A percentile compares a stretch with the other conserved stretches of the same genome.
These are phyloP conservation scores for Ophiostoma montium DNA, from an alignment of 2,329 filamentous ascomycete genomes.

Conservation along the genomic window DNA sequence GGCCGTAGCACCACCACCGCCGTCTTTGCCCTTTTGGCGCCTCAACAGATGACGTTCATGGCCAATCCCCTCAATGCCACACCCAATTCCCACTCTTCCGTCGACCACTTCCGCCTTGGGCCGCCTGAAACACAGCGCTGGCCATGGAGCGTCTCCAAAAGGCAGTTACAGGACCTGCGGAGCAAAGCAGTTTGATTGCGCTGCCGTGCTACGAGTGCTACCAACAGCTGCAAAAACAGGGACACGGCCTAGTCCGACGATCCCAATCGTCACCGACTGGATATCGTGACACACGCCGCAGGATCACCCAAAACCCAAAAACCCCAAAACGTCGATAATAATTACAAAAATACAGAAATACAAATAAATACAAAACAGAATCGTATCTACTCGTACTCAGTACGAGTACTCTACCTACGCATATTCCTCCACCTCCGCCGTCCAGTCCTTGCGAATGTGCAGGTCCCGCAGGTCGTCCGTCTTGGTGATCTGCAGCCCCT, in stretches of 20 bases:
- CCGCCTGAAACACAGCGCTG: background rate
- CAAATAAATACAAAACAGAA: no score
- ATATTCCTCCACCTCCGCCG: conserved; percentile 40
- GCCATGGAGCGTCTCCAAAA: background rate
- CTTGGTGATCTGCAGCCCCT: conserved; percentile 65
- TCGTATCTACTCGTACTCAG: no score
- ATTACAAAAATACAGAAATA: no score
- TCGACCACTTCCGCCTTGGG: background rate
- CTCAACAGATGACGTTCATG: conserved; percentile 1
- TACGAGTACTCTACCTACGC: no score
- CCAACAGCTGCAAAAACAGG: background rate
- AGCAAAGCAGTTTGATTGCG: background rate
- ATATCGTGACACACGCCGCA: no score
- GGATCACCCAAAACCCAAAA: background rate
- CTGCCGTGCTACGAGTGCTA: background rate
- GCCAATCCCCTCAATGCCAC: no score
- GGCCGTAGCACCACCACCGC: no score
- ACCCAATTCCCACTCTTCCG: background rate
- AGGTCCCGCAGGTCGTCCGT: conserved; percentile 44
- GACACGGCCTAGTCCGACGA: background rate
- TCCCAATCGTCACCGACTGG: conserved; percentile 1
- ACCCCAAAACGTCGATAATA: no score
- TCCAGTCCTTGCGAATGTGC: conserved; percentile 47
- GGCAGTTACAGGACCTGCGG: background rate
- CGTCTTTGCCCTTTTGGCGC: no score